Base-by-base conservation (phyloP, 2,329 filamentous ascomycete genomes). In the Scytalidium sp. region DNA sequence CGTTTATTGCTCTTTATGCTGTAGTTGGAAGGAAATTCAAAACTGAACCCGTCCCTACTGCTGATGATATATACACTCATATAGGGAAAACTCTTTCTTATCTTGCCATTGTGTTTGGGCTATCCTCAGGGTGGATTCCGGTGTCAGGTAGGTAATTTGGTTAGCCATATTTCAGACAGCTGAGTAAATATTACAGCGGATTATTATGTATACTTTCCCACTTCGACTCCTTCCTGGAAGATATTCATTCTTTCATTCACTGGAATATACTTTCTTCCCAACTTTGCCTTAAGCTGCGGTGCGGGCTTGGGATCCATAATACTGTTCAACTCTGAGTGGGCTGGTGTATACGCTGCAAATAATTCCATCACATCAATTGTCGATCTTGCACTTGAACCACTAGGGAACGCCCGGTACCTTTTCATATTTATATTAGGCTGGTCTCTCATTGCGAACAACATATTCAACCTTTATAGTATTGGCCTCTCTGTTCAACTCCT, bases 191-290 rank as follows among this genome's bases (percentile, higher is more conserved):
- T 75, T 44, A 65, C 66, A 2, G 67, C 68, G 6, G 71, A 74
- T 53, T 74, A 71, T 55, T 74, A 74, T 48, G 70, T 73, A 39
- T 72, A 76, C 52, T 75, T 76, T 49, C 73, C 72, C 1, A 68
- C 70, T 50, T 60, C 71, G 50, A 72, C 72, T 7, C 70, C 68
- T 47, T 68, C 68, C 45, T 59, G 69, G 56, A 75, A 75, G 59
- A 70, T 76, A 29, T 79, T 77, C 55, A 43, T 75, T 27, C 64
- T 77, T 63, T 78, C 74, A 1, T 71, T 67, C 2, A 64, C 74
- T 41, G 75, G 75, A 19, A 45, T 52, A 3, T 43, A 20, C 13
- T 19, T 51, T 19, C 29, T 51, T 4, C 50, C 50, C 13, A 41
- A 45, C 17, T 45, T 49, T 22, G 42, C 50, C 17, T 46, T 52